Base-by-base conservation (phyloP, 345 rosid genomes). In the Populus davidiana region DNA sequence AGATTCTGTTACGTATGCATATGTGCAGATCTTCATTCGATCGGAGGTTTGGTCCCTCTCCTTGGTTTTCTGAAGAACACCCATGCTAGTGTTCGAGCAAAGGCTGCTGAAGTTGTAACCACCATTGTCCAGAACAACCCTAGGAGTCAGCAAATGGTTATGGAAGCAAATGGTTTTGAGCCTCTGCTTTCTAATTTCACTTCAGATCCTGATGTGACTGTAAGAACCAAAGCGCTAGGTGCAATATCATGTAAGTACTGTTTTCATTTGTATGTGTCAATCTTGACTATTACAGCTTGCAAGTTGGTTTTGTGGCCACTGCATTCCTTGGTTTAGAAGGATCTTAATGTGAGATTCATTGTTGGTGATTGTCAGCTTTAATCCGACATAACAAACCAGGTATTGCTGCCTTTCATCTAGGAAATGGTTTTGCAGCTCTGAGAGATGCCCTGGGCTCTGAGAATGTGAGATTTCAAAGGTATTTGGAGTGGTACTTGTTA, bases 61-160 rank as follows among this genome's bases (percentile, higher is more conserved):
- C 89, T 93, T 79, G 86, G 84, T 73, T 93, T 92, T 85, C 80
- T 93, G 67, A 93, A 83, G 85, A 92, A 89, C 80, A 75, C 94
- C 2, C 96, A 87, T 81, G 88, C 91, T 10, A 91, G 88, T 66
- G 83, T 93, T 81, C 85, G 97, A 73, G 98, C 99, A 36, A 95
- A 95, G 75, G 91, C 97, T n/a, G 97, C 97, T 0, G 97, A 93
- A 36, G 97, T 95, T 65, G 85, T 92, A 67, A 82, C 92, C 67
- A 93, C 98, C 3, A 83, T 95, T 68, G 98, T 92, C 68, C 99
- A 95, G 89, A 95, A 95, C 85, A 95, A 95, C 82, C 96, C 98
- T 25, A 82, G 81, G 65, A 86, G 99, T 80, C 98, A 95, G 78
- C 93, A 90, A 71, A 81, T 93, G 78, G 98, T 95, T 72, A 92